Evolutionary conservation across 805 yeast species (phyloP).

Genomic region (Schwanniomyces pseudopolymorphus): DNA sequence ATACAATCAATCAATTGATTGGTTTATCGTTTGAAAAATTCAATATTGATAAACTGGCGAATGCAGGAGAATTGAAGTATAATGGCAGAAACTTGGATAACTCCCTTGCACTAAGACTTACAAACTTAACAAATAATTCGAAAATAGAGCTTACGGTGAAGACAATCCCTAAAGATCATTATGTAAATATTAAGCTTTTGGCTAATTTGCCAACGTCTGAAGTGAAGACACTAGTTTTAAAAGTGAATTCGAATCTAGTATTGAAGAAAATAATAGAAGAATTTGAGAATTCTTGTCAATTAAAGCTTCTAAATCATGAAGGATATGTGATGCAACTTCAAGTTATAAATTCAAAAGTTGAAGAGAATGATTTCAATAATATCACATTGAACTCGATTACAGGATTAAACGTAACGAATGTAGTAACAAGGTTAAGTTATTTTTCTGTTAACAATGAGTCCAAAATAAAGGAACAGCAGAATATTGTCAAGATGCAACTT

Average conservation of each 20-base stretch:
- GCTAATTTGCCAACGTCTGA: constrained; percentile 6
- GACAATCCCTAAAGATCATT: not conserved
- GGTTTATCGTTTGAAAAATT: constrained; percentile 23
- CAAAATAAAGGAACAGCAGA: constrained; percentile 20
- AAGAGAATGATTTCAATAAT: constrained; percentile 7
- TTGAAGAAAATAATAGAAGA: constrained; percentile 2
- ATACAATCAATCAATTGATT: constrained; percentile 30
- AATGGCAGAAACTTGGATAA: constrained; percentile 31
- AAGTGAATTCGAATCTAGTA: not conserved
- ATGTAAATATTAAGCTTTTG: constrained; percentile 18
- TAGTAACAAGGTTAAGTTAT: constrained; percentile 24
- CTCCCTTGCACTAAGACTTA: constrained; percentile 30
- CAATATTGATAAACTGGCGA: constrained; percentile 12
- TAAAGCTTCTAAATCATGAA: not conserved
- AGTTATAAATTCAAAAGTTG: constrained; percentile 13
- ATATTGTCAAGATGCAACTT: constrained; percentile 17
- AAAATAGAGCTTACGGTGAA: constrained; percentile 23
- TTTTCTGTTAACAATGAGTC: not conserved
- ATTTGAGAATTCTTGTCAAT: constrained; percentile 2
- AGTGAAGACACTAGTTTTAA: constrained; percentile 3
- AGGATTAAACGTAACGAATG: constrained; percentile 18
- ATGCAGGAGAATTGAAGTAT: constrained; percentile 23
- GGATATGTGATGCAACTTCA: constrained; percentile 10
- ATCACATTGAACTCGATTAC: constrained; percentile 15
- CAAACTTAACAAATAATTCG: constrained; percentile 33